Conservation (phyloP, 1,284 basidiomycete species). For the Abortiporus biennis region DNA sequence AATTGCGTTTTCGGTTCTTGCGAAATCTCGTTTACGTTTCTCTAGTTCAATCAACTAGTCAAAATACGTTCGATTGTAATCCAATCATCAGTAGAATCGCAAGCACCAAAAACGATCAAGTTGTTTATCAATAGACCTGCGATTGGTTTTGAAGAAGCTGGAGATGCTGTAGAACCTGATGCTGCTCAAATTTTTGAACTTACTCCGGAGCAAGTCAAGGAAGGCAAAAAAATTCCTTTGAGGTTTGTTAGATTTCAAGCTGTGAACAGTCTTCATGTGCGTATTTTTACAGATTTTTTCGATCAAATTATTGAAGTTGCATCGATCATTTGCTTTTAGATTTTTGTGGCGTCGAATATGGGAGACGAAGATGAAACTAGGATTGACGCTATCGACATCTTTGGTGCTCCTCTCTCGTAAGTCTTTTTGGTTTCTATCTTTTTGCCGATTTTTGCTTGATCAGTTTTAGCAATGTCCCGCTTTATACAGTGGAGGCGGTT, state of each 20-base stretch:
- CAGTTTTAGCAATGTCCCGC: constrained; percentile 1
- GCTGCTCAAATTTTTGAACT: constrained; percentile 54
- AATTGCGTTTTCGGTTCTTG: neutral
- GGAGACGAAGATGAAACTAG: constrained; percentile 69
- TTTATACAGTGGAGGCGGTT: constrained; percentile 32
- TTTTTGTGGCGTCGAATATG: constrained; percentile 76
- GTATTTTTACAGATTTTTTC: constrained; percentile 20
- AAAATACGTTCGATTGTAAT: constrained; percentile 68
- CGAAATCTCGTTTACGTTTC: neutral
- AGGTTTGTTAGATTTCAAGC: constrained; percentile 77
- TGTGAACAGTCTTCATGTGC: constrained; percentile 66
- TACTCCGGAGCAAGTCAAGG: constrained; percentile 40
- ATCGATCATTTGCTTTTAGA: constrained; percentile 32
- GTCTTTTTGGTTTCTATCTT: constrained; percentile 19
- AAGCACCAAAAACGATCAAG: constrained; percentile 65
- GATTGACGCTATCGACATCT: constrained; percentile 73
- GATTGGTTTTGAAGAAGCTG: constrained; percentile 65
- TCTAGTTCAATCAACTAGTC: constrained; percentile 78
- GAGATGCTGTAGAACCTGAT: constrained; percentile 40
- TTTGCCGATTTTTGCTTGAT: neutral
- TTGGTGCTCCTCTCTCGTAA: constrained; percentile 60
- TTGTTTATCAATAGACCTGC: constrained; percentile 62
- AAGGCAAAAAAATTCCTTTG: constrained; percentile 56
- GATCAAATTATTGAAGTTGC: neutral
- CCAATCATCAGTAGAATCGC: constrained; percentile 38